These are phyloP conservation scores for Cercophora sp. DNA, from an alignment of 495 filamentous ascomycete species.

Conservation along the genomic window DNA sequence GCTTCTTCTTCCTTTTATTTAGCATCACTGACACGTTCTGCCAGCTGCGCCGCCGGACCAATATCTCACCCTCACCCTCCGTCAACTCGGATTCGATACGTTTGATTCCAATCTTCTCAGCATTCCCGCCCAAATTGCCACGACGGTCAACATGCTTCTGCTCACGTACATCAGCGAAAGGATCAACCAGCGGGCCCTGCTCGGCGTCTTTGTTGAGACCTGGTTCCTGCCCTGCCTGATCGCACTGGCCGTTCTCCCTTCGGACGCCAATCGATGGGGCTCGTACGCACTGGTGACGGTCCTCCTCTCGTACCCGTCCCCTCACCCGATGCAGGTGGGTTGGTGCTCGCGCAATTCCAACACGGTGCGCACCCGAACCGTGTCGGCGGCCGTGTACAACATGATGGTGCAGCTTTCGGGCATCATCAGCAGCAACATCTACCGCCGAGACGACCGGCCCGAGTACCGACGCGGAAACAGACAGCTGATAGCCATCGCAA, in stretches of 20 bases:
- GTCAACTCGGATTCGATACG: conserved; percentile 45
- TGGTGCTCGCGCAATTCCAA: conserved; percentile 17
- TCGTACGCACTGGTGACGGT: conserved; percentile 47
- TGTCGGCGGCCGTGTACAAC: conserved; percentile 65
- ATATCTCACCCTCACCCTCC: conserved; percentile 49
- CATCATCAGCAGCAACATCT: conserved; percentile 54
- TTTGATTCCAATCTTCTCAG: conserved; percentile 63
- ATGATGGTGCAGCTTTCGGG: conserved; percentile 66
- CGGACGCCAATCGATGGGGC: conserved; percentile 37
- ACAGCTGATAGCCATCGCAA: conserved; percentile 54
- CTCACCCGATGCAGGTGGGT: conserved; percentile 20
- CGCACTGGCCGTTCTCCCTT: conserved; percentile 42
- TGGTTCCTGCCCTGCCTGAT: conserved; percentile 54
- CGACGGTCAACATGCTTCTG: conserved; percentile 32
- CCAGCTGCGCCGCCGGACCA: conserved; percentile 32
- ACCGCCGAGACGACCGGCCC: conserved; percentile 61
- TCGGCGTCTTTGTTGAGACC: conserved; percentile 47
- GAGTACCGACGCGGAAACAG: conserved; percentile 64
- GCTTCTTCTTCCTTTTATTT: too few species aligned
- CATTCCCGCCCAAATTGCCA: conserved; percentile 51
- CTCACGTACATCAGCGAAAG: conserved; percentile 54
- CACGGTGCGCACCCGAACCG: conserved; percentile 60
- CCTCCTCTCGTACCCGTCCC: conserved; percentile 33
- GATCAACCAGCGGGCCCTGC: conserved; percentile 50
- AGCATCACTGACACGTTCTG: too few species aligned